Evolutionary conservation across 2,329 filamentous ascomycete species (phyloP), one percentile per base, ranked within the genome.

Genomic region (Xylaria digitata): DNA sequence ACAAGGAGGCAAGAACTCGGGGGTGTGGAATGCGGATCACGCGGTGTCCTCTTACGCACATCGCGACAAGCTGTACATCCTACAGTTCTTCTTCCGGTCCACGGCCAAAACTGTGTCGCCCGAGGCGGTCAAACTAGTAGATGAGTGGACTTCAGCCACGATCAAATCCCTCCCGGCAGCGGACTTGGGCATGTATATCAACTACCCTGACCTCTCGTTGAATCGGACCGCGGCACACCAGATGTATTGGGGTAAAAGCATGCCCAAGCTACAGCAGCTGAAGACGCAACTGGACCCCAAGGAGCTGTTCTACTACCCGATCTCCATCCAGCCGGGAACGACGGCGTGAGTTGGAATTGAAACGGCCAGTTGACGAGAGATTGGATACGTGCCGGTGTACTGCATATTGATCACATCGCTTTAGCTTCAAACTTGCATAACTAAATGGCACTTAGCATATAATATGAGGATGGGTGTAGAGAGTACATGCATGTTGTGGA

Each of bases 161-260:
- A 73, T 68, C 15, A 63, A 66, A 40, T 63, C 73, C 34, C 37
- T 77, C 13, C 37, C 65, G 2, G 45, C 61, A 7, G 63, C 66
- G 0, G 75, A 76, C 60, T 73, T 72, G 68, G 76, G 75, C 57
- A 76, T 77, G 74, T 87, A 87, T 68, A 77, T 83, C 70, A 87
- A 87, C 77, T 87, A 87, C 59, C 81, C 84, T 3, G 85, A 87
- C 71, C 80, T 84, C 0, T 80, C 76, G 49, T 77, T 86, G 64
- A 78, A 79, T 72, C 78, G 80, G n/a, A 78, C 78, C 1, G 78
- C 78, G n/a, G 85, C 85, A 2, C 81, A 84, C 68, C 73, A 81
- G 65, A 73, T 84, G 68, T 86, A 87, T 75, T 87, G 83, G 68
- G 78, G 82, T 6, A 73, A 73, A 54, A 82, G 76, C 57, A 71